A percentile compares a stretch with the other conserved stretches of the same genome.
These are phyloP conservation scores for Pseudomonodictys pantanalensis DNA, from an alignment of 495 filamentous ascomycete genomes.

Conservation along the genomic window DNA sequence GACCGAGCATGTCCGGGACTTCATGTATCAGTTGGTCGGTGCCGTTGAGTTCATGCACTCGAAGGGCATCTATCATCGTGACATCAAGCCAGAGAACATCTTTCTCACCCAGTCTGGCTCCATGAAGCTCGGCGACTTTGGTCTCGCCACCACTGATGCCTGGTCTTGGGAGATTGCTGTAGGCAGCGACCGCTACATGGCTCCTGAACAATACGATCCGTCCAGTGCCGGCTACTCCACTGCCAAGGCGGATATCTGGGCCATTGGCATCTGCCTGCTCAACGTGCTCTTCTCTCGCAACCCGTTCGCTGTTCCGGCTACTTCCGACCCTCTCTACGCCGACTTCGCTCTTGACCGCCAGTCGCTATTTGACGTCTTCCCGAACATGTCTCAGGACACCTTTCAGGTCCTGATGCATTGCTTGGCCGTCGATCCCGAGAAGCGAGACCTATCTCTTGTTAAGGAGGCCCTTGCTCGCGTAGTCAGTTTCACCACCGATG, in stretches of 20 bases:
- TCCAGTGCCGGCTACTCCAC: conserved; percentile 82
- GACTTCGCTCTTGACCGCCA: conserved; percentile 91
- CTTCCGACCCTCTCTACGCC: conserved; percentile 81
- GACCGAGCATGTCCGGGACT: conserved; percentile 92
- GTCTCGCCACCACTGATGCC: conserved; percentile 77
- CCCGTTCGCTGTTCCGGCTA: conserved; percentile 82
- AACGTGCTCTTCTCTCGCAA: conserved; percentile 96
- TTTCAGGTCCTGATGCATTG: conserved; percentile 87
- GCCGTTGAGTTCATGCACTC: conserved; percentile 88
- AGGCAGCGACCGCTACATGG: conserved; percentile 98
- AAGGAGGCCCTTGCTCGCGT: conserved; percentile 73
- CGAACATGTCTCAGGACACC: conserved; percentile 96
- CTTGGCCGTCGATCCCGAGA: conserved; percentile 83
- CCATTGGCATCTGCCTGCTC: conserved; percentile 89
- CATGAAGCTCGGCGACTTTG: conserved; percentile 97
- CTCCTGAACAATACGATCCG: conserved; percentile 94
- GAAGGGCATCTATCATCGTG: conserved; percentile 90
- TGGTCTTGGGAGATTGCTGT: conserved; percentile 91
- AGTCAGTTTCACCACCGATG: conserved; percentile 91
- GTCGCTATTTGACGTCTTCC: conserved; percentile 96
- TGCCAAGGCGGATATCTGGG: conserved; percentile 93
- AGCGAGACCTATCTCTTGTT: conserved; percentile 75
- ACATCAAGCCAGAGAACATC: conserved; percentile 99
- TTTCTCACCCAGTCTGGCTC: conserved; percentile 81
- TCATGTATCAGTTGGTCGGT: conserved; percentile 92